phyloP scores from a whole-genome alignment of 129 eudicot species.

The Ambrosia artemisiifolia region DNA sequence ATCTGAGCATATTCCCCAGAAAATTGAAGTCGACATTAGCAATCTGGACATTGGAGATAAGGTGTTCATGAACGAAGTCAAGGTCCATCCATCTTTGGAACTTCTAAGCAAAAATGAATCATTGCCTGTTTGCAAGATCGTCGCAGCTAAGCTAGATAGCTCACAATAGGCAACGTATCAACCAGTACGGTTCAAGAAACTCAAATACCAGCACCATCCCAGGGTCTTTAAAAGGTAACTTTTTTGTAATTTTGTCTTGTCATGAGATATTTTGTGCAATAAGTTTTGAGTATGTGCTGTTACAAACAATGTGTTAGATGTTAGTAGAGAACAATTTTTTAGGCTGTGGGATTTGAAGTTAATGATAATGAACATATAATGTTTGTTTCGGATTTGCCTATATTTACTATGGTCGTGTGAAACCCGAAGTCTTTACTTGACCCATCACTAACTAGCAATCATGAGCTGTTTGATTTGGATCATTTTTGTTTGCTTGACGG shows the following conservation, averaged over 20 bases:
- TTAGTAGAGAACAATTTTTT: neutral
- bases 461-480: too few species aligned
- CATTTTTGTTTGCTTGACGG: too few species aligned
- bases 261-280: slow-evolving; percentile 34
- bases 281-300: neutral
- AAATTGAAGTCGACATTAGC: slow-evolving; percentile 86
- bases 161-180: neutral
- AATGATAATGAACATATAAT: slow-evolving; percentile 1
- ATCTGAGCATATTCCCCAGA: slow-evolving; percentile 75
- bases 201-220: neutral
- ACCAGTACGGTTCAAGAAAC: neutral
- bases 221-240: slow-evolving; percentile 3
- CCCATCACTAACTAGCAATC: neutral
- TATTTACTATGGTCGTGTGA: neutral
- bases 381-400: neutral
- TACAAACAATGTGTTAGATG: slow-evolving; percentile 1
- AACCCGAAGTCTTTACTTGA: neutral
- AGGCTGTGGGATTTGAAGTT: slow-evolving; percentile 11
- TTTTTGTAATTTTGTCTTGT: slow-evolving; percentile 7
- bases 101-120: slow-evolving; percentile 67
- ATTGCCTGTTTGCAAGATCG: slow-evolving; percentile 73
- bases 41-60: slow-evolving; percentile 76
- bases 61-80: slow-evolving; percentile 50
- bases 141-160: slow-evolving; percentile 40
- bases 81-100: slow-evolving; percentile 73